Evolutionary conservation across 1,284 basidiomycete species (phyloP), one percentile per base, ranked within the genome.

Genomic region (Rhodotorula sp.): DNA sequence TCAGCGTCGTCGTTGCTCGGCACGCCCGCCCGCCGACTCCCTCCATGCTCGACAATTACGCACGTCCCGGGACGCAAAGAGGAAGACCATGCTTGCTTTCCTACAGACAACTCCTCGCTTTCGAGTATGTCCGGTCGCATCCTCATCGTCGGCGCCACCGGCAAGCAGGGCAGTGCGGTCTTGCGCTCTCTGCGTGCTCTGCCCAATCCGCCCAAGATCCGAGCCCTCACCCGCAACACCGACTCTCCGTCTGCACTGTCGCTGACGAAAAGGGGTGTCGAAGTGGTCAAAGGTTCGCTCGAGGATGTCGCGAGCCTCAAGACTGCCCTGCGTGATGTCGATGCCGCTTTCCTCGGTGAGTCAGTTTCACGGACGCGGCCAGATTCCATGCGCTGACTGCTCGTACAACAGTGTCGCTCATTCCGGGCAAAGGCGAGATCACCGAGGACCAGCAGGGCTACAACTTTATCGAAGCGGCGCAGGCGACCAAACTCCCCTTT

Each of bases 401-500:
- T 4, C 8, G 14, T 0, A 8, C 5, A 29, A 22, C 57, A 70
- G 69, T 70, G 20, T 66, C 69, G 3, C 46, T 26, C n/a, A 24
- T 64, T 55, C 45, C 65, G 2, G 45, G 5, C 42, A 57, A 60
- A 33, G 53, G 37, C 22, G 44, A 33, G 3, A 44, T 53, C 8
- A 14, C 65, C 42, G 69, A 70, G 37, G 61, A 64, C 46, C 51
- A 60, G 49, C 68, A 70, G 49, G 68, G 64, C 54, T 53, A 48
- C 22, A 62, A 62, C 29, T 66, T 70, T 14, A 37, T 70, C 55
- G 29, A 48, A 8, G 68, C 64, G 33, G 68, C 68, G 7, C 42
- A 59, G 4, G 51, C 57, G 14, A 45, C 58, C 24, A 10, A 24
- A 4, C 64, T 66, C 45, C 61, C 56, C 6, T 64, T 56, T 58